Percentiles rank a stretch among this genome's conserved stretches.
Evolutionary conservation across 371 early-diverging fungal species (phyloP).

Genomic region (Mortierella sp.): DNA sequence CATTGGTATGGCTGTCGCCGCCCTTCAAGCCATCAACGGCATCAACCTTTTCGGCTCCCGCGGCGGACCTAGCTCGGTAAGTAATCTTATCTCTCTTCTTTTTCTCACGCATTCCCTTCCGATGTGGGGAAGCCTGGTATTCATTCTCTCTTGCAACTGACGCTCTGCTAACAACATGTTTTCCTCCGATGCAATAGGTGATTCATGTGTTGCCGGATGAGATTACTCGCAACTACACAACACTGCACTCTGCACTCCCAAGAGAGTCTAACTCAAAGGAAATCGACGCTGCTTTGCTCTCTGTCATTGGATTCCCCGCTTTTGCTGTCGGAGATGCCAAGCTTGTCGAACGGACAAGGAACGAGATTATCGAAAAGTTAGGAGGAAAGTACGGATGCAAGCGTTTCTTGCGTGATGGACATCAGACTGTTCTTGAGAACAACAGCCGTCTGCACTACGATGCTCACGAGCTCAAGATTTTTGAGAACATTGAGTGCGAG

Average conservation of each 20-base stretch:
- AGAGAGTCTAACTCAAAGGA: conserved; percentile 93
- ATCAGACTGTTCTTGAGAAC: conserved; percentile 86
- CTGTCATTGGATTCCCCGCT: conserved; percentile 92
- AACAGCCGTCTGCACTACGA: conserved; percentile 83
- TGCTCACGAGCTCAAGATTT: conserved; percentile 87
- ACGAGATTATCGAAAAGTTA: conserved; percentile 87
- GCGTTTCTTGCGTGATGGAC: conserved; percentile 92
- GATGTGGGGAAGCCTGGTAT: conserved; percentile 2
- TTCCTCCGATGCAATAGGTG: conserved; percentile 58
- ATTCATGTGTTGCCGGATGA: conserved; percentile 92
- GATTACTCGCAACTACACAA: conserved; percentile 87
- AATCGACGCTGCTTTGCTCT: conserved; percentile 89
- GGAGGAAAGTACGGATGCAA: conserved; percentile 91
- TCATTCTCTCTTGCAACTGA: neutral
- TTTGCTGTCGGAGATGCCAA: conserved; percentile 87
- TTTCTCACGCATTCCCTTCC: neutral
- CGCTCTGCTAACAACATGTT: neutral
- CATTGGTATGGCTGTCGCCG: conserved; percentile 93
- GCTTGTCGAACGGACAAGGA: conserved; percentile 75
- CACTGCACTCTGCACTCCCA: conserved; percentile 86
- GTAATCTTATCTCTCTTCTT: neutral
- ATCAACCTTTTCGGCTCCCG: conserved; percentile 89
- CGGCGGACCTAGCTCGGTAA: conserved; percentile 85
- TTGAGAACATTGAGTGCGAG: conserved; percentile 91
- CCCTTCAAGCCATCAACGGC: conserved; percentile 91